Evolutionary conservation across 495 filamentous ascomycete genomes (phyloP).

Genomic region (Hyaloscypha variabilis): DNA sequence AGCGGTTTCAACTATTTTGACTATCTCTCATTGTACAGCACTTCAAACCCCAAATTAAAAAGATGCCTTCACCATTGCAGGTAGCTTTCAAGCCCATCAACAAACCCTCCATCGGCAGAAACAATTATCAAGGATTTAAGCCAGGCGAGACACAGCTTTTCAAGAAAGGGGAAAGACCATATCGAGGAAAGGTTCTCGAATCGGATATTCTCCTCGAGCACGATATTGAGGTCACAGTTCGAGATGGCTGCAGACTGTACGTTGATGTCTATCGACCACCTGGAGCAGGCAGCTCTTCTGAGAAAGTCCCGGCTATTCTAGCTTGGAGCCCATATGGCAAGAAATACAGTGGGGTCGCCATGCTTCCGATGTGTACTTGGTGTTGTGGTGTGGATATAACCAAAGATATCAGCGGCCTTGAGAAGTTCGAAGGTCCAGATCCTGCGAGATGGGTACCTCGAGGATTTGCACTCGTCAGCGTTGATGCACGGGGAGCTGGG

Average conservation of each 20-base stretch:
- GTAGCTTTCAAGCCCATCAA: not conserved
- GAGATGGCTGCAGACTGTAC: constrained; percentile 4
- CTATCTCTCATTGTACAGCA: no score
- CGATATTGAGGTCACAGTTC: not conserved
- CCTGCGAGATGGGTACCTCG: not conserved
- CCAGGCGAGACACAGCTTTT: not conserved
- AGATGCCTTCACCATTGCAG: constrained; percentile 4
- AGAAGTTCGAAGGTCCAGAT: constrained; percentile 5
- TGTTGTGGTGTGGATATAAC: not conserved
- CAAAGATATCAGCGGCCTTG: not conserved
- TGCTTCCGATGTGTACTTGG: not conserved
- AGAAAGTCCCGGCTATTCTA: not conserved
- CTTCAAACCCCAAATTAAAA: no score
- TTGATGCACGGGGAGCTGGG: not conserved
- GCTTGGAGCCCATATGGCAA: not conserved
- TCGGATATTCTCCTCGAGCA: not conserved
- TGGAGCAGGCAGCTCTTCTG: not conserved
- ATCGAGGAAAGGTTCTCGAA: not conserved
- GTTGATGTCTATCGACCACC: not conserved
- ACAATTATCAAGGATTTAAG: not conserved
- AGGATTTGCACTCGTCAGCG: not conserved
- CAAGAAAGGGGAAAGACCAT: not conserved
- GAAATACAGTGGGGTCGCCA: not conserved
- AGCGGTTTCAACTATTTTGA: no score
- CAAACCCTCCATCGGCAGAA: not conserved